Evolutionary conservation across 2,329 filamentous ascomycete species (phyloP).

Genomic region (Dactylonectria macrodidyma): DNA sequence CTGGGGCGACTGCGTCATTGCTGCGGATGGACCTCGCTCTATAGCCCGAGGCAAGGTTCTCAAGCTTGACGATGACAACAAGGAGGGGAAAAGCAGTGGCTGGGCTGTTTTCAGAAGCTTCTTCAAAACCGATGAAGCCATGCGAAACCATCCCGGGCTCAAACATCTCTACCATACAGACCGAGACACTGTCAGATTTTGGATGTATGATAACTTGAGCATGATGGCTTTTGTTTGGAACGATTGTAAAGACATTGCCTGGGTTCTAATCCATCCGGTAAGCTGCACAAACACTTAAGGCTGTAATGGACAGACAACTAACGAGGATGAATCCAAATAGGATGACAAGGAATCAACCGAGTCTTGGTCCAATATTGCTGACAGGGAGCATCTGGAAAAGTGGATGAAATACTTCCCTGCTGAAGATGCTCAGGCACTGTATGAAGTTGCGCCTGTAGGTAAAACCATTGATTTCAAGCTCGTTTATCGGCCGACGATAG

Average conservation of each 20-base stretch:
- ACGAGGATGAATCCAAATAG: not conserved
- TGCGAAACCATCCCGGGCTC: conserved; percentile 4
- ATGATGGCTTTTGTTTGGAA: conserved; percentile 30
- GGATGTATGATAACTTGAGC: conserved; percentile 29
- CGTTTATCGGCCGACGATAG: conserved; percentile 26
- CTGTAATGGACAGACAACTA: not conserved
- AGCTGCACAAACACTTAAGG: not conserved
- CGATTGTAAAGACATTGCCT: conserved; percentile 23
- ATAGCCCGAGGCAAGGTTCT: conserved; percentile 23
- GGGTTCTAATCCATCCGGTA: conserved; percentile 28
- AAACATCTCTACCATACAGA: conserved; percentile 17
- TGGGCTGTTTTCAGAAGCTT: conserved; percentile 26
- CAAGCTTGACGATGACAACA: conserved; percentile 7
- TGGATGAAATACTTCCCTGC: conserved; percentile 28
- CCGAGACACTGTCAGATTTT: conserved; percentile 23
- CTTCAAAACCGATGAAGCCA: conserved; percentile 24
- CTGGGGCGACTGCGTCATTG: conserved; percentile 28
- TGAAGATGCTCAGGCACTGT: conserved; percentile 22
- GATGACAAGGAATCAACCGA: conserved; percentile 29
- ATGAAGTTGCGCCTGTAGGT: conserved; percentile 17
- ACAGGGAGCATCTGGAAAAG: conserved; percentile 20
- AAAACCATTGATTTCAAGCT: conserved; percentile 31
- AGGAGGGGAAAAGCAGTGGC: conserved; percentile 13
- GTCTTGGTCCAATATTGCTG: conserved; percentile 29
- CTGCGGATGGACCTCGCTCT: conserved; percentile 27